A percentile compares a stretch with the other conserved stretches of the same genome.
phyloP scores from a whole-genome alignment of 176 grass and related monocot species.

The barley (Hordeum vulgare) region DNA sequence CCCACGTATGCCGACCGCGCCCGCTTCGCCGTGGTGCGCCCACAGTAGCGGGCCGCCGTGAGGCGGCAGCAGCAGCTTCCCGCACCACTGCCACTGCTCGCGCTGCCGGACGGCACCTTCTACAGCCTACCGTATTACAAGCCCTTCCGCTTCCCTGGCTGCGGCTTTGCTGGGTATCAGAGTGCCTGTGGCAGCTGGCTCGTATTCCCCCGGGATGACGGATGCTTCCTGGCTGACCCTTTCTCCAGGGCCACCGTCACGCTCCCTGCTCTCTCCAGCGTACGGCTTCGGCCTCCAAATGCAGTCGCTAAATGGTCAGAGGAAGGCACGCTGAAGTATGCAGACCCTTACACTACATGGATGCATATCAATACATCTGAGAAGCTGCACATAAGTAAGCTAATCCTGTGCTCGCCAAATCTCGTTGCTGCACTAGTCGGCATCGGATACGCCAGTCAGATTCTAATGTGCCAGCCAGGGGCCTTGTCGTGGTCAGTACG shows the following conservation, averaged over 20 bases:
- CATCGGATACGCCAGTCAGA: background rate
- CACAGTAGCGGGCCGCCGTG: background rate
- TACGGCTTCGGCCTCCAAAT: background rate
- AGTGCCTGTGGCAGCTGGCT: background rate
- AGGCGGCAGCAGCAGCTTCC: background rate
- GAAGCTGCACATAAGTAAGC: background rate
- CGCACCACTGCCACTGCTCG: background rate
- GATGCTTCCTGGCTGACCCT: background rate
- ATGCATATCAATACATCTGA: background rate
- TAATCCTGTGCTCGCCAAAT: background rate
- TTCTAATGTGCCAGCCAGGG: background rate
- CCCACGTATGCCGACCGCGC: background rate
- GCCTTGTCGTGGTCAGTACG: background rate
- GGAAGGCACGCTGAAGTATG: background rate
- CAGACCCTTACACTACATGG: background rate
- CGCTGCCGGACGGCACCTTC: background rate
- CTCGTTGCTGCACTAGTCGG: background rate
- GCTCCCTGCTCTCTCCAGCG: background rate
- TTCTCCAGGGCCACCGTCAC: background rate
- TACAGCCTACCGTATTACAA: background rate
- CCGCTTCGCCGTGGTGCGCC: background rate
- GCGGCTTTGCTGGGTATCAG: background rate
- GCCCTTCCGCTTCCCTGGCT: background rate
- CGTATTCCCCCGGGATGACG: background rate
- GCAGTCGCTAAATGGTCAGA: background rate